phyloP scores from a whole-genome alignment of 352 stramenopile genomes.

The Pelagophyceae sp. region DNA sequence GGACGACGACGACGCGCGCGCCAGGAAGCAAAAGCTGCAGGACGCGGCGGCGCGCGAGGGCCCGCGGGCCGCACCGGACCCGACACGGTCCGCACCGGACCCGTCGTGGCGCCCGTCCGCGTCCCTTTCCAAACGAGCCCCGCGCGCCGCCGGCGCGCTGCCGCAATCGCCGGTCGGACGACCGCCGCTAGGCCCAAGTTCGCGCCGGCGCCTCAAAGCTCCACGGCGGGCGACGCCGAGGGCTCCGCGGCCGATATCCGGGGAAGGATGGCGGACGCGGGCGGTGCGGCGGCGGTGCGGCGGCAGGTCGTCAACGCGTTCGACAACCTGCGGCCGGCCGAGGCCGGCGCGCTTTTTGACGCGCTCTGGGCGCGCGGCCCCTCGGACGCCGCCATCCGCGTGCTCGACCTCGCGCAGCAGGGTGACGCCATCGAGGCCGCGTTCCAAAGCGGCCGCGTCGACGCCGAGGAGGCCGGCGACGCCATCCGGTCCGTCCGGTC shows the following conservation, averaged over 20 bases:
- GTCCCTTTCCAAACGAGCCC: too few relatives aligned
- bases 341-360: not conserved
- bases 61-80: too few relatives aligned
- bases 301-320: slow-evolving; percentile 18
- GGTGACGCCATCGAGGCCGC: slow-evolving; percentile 1
- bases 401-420: not conserved
- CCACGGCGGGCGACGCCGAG: not conserved
- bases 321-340: not conserved
- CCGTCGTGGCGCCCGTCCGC: too few relatives aligned
- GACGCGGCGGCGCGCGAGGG: too few relatives aligned
- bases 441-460: not conserved
- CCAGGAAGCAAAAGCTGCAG: too few relatives aligned
- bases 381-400: not conserved
- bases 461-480: not conserved
- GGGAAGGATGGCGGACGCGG: not conserved
- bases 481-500: not conserved
- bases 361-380: not conserved
- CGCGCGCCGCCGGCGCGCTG: too few relatives aligned
- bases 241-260: not conserved
- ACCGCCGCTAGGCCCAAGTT: not conserved
- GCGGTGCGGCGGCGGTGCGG: not conserved
- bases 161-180: too few relatives aligned
- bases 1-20: too few relatives aligned
- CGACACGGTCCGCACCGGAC: too few relatives aligned
- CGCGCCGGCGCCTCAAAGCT: not conserved